phyloP scores from a whole-genome alignment of 2,329 filamentous ascomycete genomes.

The Penicillium glabrum region DNA sequence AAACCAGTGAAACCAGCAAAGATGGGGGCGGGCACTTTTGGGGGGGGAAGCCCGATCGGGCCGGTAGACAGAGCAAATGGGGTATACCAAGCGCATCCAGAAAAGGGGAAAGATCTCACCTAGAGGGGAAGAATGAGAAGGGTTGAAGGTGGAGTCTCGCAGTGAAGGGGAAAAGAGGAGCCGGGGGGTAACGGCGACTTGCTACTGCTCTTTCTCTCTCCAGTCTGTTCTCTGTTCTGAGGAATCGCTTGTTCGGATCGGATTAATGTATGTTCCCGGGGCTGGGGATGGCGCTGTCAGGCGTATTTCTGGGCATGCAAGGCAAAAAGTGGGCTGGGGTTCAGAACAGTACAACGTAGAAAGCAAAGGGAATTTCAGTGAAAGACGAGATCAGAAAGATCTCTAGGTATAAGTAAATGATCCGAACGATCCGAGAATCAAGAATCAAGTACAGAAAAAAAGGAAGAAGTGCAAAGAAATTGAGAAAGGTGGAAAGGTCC shows the following conservation, averaged over 20 bases:
- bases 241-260: constrained; percentile 41
- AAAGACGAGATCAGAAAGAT: not conserved
- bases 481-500: constrained; percentile 1
- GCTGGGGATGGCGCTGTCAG: constrained; percentile 33
- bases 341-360: not conserved
- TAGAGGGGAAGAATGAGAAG: not conserved
- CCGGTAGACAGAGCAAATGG: constrained; percentile 10
- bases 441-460: not conserved
- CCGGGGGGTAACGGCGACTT: constrained; percentile 21
- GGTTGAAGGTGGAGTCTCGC: not conserved
- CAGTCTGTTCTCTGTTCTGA: constrained; percentile 14
- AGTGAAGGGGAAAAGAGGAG: constrained; percentile 12
- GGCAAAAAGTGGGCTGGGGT: not conserved
- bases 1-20: constrained; percentile 3
- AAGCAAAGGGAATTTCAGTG: not conserved
- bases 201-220: constrained; percentile 12
- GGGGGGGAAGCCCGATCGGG: constrained; percentile 19
- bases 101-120: constrained; percentile 11
- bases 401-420: not conserved
- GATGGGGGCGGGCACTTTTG: constrained; percentile 1
- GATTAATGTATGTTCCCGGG: constrained; percentile 33
- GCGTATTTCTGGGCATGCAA: constrained; percentile 39
- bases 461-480: not conserved
- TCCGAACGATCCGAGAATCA: not conserved
- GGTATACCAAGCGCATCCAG: constrained; percentile 7